phyloP scores from a whole-genome alignment of 2,329 filamentous ascomycete genomes.

The Fusarium sp. region DNA sequence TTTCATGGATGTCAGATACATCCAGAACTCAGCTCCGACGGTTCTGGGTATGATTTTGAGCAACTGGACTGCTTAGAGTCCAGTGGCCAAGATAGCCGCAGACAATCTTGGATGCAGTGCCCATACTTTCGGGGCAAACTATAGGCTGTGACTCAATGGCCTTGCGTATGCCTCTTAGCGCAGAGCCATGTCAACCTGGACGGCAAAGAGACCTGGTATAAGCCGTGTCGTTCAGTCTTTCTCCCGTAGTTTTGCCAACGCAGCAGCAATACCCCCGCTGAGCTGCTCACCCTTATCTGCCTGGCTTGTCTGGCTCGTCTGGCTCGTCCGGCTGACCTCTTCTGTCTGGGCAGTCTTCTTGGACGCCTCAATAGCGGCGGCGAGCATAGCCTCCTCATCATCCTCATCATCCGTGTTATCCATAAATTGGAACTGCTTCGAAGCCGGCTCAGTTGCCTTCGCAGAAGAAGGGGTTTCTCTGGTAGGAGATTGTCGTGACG shows the following conservation, averaged over 20 bases:
- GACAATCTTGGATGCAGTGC: too few relatives aligned
- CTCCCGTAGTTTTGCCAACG: conserved; percentile 68
- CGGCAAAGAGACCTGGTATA: neutral
- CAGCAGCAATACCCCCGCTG: conserved; percentile 69
- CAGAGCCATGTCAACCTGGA: neutral
- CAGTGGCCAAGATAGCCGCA: too few relatives aligned
- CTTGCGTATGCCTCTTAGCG: neutral
- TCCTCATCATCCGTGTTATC: conserved; percentile 59
- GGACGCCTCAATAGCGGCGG: conserved; percentile 59
- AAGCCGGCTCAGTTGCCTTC: conserved; percentile 18
- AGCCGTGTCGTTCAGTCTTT: conserved; percentile 33
- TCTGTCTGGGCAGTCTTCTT: conserved; percentile 51
- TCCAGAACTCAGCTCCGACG: neutral
- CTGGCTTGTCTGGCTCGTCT: conserved; percentile 33
- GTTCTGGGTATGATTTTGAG: neutral
- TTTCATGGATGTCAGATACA: neutral
- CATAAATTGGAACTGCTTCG: conserved; percentile 53
- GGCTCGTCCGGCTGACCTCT: conserved; percentile 39
- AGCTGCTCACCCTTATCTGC: conserved; percentile 54
- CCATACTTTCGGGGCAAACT: neutral
- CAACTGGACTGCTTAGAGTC: neutral
- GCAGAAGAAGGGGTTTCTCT: conserved; percentile 8
- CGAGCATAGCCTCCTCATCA: conserved; percentile 62
- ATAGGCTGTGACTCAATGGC: neutral
- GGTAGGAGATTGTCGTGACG: conserved; percentile 37